Evolutionary conservation across 2,329 filamentous ascomycete genomes (phyloP), one percentile per base, ranked within the genome.

Genomic region (Arthrobotrys entomopaga): DNA sequence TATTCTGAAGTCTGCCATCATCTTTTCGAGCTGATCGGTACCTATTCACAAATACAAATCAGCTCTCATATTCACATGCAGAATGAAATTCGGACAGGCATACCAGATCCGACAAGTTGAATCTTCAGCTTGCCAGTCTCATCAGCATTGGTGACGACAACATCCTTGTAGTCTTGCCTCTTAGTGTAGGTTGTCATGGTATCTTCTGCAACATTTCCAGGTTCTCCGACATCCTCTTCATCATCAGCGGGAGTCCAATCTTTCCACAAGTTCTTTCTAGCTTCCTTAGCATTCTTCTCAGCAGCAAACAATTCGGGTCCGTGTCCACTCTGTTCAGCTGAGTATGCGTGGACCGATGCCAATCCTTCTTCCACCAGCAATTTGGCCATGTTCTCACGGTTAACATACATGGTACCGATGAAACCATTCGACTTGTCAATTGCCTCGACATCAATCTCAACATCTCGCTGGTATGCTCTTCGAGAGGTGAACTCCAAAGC

Each of bases 341-440:
- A 97, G 84, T 97, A 98, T 66, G 90, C 89, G 81, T 98, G 94
- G 15, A 99, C 94, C 19, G 90, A 90, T 15, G 95, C 94, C 29
- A 97, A 86, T 75, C 95, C 95, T 82, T 99, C 95, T 82, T 98
- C 95, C 0, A 99, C 88, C 0, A 99, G 87, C 1, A 92, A 82
- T 85, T 97, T 97, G 79, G 93, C 92, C 80, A 99, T 96, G 84
- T 91, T 98, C 83, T 98, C 94, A 61, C 93, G 91, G 84, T 93
- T 94, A 81, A 99, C 87, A 82, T 93, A 97, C 22, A 99, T 86
- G 13, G 92, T 91, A 65, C 95, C 95, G 78, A 99, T 98, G 84
- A 99, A 99, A 42, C 95, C 95, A 79, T 95, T 95, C 24, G 95
- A 90, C 85, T 97, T 98, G 85, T 99, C 95, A 78, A 92, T 91